Percentiles rank a stretch among this genome's conserved stretches.
phyloP scores from a whole-genome alignment of 2,329 filamentous ascomycete genomes.

The Diaporthe velutina region DNA sequence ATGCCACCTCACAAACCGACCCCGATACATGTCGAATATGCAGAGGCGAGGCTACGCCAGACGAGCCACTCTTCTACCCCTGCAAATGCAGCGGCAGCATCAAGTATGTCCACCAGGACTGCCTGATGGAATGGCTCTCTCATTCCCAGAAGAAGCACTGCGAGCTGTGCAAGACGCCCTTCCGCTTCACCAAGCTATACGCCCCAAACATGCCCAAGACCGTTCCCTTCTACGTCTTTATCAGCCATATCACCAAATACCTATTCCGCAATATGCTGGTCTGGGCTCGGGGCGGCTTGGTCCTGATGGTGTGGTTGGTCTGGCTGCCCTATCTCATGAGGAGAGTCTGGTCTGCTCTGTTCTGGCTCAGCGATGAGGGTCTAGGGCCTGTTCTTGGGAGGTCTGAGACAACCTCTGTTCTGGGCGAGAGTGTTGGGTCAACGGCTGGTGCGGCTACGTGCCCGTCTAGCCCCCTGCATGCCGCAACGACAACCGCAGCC shows the following conservation, averaged over 20 bases:
- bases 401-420: slow-evolving; percentile 46
- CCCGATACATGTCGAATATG: slow-evolving; percentile 97
- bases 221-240: slow-evolving; percentile 84
- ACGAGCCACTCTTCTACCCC: slow-evolving; percentile 94
- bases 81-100: slow-evolving; percentile 99
- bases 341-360: slow-evolving; percentile 91
- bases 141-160: slow-evolving; percentile 99
- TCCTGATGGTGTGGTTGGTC: slow-evolving; percentile 88
- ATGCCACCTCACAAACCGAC: slow-evolving; percentile 53
- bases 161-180: slow-evolving; percentile 98
- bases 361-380: slow-evolving; percentile 91
- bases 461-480: slow-evolving; percentile 55
- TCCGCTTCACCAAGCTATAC: slow-evolving; percentile 98
- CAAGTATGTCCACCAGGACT: slow-evolving; percentile 98
- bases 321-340: slow-evolving; percentile 92
- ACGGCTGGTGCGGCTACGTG: slow-evolving; percentile 50
- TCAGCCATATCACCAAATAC: slow-evolving; percentile 83
- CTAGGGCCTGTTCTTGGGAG: slow-evolving; percentile 54
- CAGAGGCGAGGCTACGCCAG: slow-evolving; percentile 83
- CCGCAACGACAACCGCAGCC: slow-evolving; percentile 53
- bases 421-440: slow-evolving; percentile 23
- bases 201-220: slow-evolving; percentile 91
- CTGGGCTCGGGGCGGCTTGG: slow-evolving; percentile 83
- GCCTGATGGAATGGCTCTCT: slow-evolving; percentile 97
- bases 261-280: slow-evolving; percentile 77